Base-by-base conservation (phyloP, 208 protist species). In the Novymonas esmeraldas region DNA sequence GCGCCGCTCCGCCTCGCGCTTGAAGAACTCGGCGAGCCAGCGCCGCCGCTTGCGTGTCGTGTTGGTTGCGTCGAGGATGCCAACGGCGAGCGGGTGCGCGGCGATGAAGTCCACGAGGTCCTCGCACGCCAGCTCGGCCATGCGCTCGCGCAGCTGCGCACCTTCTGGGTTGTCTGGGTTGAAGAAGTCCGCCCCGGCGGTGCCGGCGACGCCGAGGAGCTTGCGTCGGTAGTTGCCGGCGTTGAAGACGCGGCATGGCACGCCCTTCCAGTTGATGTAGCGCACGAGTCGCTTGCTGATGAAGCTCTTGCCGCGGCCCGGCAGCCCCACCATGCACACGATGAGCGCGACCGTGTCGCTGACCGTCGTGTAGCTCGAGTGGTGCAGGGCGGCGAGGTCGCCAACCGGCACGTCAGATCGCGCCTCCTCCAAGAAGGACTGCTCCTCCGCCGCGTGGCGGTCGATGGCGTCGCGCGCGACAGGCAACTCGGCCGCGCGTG, bases 21-120 rank as follows among this genome's bases (percentile, higher is more conserved):
- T 68, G 45, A 95, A 96, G 78, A 82, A 87, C 26, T 90, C 67
- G 41, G 85, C 49, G 22, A 98, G 56, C 63, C 81, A 76, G 20
- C 54, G 14, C 13, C 94, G 79, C 16, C 94, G 87, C 60, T 76
- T 78, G 31, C 64, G 73, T 18, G 90, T 97, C 16, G 92, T 97
- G 76, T 98, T 98, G 20, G 94, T 98, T 2, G 92, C 94, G 55
- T 98, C 94, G 52, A 98, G 84, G 36, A 98, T 89, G 45, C 91
- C 93, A 6, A 96, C 78, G n/a, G 87, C 85, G 45, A 82, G 58
- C 6, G 64, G n/a, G 68, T 94, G 78, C 2, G 64, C 55, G 28
- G 51, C 46, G 49, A 97, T 82, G 80, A 95, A 97, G n/a, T 73
- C 24, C 31, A 95, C 73, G 9, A 95, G 73, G 48, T 94, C 92